Evolutionary conservation across 306 rosid genomes (phyloP), one percentile per base, ranked within the genome.

Genomic region (Myrica gale): DNA sequence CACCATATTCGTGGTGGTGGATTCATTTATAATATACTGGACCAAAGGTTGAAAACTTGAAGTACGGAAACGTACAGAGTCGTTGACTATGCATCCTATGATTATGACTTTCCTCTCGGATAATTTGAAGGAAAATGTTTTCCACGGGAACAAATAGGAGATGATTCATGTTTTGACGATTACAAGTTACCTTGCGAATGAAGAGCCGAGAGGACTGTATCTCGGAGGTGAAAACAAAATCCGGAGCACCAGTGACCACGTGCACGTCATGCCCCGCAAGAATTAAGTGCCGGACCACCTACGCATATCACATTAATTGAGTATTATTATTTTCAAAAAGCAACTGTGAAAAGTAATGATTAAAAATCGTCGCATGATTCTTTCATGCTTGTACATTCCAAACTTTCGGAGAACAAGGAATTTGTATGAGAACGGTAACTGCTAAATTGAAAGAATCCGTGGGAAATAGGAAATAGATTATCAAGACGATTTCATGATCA

Each of bases 201-300:
- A 89, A 85, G 51, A 95, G 82, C 16, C 93, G 84, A 73, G 93
- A 93, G 51, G 99, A 95, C 51, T 88, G 81, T 21, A 95, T 73
- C 76, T 77, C 96, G 23, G 98, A 87, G 53, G 98, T 92, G 85
- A 96, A 95, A 62, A 96, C 97, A 75, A 96, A 96, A 11, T 90
- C 94, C 43, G 99, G 96, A 66, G 99, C 99, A 61, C 96, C 97
- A 7, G 99, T 89, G 11, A 92, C 97, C 65, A 95, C 92, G 63
- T 95, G 97, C 19, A 95, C 99, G 76, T 92, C 97, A 74, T 95
- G 99, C 6, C 98, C 99, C 32, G 96, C 97, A 41, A 68, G 78
- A 50, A 96, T 96, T 77, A 96, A 87, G 76, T 90, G 97, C 65
- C 96, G 87, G 50, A 80, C 97, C 80, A 96, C 97, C 97, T 95